phyloP scores from a whole-genome alignment of 1,284 basidiomycete species.

The Blastosporella zonata region DNA sequence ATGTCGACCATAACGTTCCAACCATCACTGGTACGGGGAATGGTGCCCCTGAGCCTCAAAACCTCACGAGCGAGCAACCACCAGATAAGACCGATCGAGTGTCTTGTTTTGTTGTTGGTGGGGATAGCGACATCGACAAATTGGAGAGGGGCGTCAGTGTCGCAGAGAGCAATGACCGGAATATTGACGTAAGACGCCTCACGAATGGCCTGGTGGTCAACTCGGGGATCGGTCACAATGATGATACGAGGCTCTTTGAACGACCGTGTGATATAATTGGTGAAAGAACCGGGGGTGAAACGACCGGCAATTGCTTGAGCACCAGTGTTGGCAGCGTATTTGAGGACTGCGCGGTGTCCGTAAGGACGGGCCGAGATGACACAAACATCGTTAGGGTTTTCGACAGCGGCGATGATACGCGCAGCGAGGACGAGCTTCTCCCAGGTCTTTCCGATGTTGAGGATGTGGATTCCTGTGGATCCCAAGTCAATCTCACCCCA shows the following conservation, averaged over 20 bases:
- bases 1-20: conserved; percentile 99
- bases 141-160: conserved; percentile 96
- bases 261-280: conserved; percentile 99
- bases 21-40: conserved; percentile 86
- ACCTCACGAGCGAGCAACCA: conserved; percentile 98
- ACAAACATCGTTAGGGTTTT: conserved; percentile 97
- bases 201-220: conserved; percentile 99
- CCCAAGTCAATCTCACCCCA: conserved; percentile 2
- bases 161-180: conserved; percentile 97
- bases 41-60: conserved; percentile 90
- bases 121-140: conserved; percentile 99
- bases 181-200: conserved; percentile 99
- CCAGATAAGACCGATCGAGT: conserved; percentile 98
- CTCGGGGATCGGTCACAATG: conserved; percentile 97
- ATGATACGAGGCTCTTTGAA: conserved; percentile 99
- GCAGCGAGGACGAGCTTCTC: conserved; percentile 97
- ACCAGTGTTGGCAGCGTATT: conserved; percentile 97
- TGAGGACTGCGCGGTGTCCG: conserved; percentile 98
- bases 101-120: conserved; percentile 98
- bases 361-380: conserved; percentile 98
- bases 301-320: conserved; percentile 98
- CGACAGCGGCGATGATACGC: conserved; percentile 90
- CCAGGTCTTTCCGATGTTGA: conserved; percentile 99
- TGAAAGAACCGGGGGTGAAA: conserved; percentile 98
- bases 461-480: conserved; percentile 82